phyloP scores from a whole-genome alignment of 1,139 yeast species.

The Yamadazyma sp. region DNA sequence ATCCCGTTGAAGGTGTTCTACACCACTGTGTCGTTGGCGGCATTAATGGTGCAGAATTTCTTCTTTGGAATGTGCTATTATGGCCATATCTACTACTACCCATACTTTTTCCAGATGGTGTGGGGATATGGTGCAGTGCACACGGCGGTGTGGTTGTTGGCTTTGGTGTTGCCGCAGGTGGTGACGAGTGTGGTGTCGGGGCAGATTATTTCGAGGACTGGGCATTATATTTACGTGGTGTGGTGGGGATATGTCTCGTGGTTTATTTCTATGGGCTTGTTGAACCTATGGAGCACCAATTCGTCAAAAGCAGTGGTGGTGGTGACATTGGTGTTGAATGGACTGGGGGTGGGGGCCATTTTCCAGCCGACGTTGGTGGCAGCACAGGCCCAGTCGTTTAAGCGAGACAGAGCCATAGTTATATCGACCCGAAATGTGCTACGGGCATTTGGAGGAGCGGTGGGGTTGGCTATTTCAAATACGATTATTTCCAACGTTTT shows the following conservation, averaged over 20 bases:
- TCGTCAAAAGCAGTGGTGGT: slow-evolving; percentile 29
- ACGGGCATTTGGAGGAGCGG: slow-evolving; percentile 51
- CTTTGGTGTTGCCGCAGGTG: slow-evolving; percentile 39
- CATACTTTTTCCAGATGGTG: slow-evolving; percentile 49
- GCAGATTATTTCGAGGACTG: slow-evolving; percentile 33
- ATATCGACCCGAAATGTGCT: slow-evolving; percentile 49
- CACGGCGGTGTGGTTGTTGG: slow-evolving; percentile 36
- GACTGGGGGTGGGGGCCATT: slow-evolving; percentile 47
- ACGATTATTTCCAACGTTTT: slow-evolving; percentile 43
- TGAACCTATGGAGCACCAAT: slow-evolving; percentile 27
- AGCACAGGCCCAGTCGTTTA: slow-evolving; percentile 45
- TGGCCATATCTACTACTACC: slow-evolving; percentile 39
- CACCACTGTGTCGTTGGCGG: slow-evolving; percentile 30
- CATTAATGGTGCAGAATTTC: slow-evolving; percentile 39
- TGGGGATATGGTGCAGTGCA: slow-evolving; percentile 33
- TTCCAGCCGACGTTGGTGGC: slow-evolving; percentile 56
- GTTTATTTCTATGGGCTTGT: slow-evolving; percentile 36
- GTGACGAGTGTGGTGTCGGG: slow-evolving; percentile 37
- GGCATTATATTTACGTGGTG: slow-evolving; percentile 40
- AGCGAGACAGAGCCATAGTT: slow-evolving; percentile 50
- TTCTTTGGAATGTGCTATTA: slow-evolving; percentile 48
- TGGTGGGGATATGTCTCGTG: slow-evolving; percentile 39
- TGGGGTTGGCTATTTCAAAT: slow-evolving; percentile 47
- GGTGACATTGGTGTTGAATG: slow-evolving; percentile 37
- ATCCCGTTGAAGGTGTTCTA: slow-evolving; percentile 44